A percentile compares a stretch with the other conserved stretches of the same genome.
Conservation (phyloP, 306 rosid species). For the Lablab purpureus region DNA sequence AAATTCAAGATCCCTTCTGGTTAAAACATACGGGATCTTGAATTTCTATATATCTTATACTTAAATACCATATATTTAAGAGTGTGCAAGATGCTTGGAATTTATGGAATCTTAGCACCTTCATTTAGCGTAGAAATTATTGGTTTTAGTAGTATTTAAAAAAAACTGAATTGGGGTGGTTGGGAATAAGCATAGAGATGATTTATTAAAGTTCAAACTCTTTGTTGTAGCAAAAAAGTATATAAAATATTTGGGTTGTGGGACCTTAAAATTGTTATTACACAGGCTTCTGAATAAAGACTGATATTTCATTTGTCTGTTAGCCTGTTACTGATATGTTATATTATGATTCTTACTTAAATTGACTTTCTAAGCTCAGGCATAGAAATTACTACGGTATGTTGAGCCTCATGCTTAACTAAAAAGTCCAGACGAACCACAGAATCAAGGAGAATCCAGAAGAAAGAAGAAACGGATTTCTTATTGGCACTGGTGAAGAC, state of each 20-base stretch:
- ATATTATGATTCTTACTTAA: constrained; percentile 4
- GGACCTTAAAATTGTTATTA: background rate
- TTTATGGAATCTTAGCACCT: background rate
- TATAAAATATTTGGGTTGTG: background rate
- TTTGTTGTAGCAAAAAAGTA: constrained; percentile 5
- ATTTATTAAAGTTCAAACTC: constrained; percentile 15
- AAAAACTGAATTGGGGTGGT: background rate
- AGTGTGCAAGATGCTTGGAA: constrained; percentile 1
- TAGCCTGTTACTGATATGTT: background rate
- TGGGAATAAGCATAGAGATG: background rate
- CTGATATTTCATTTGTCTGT: too few species aligned
- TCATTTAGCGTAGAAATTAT: background rate
- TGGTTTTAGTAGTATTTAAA: background rate
- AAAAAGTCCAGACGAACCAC: background rate
- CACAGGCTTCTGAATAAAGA: background rate
- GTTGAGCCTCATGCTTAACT: background rate
- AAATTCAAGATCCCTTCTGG: constrained; percentile 28
- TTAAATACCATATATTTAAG: constrained; percentile 3
- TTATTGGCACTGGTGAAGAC: background rate
- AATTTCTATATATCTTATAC: constrained; percentile 30
- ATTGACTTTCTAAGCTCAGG: background rate
- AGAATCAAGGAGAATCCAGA: background rate
- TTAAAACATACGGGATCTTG: constrained; percentile 32
- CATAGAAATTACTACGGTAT: background rate
- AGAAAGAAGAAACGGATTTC: constrained; percentile 4